Percentiles rank a stretch among this genome's conserved stretches.
phyloP scores from a whole-genome alignment of 306 rosid species.

The Argentina anserina region DNA sequence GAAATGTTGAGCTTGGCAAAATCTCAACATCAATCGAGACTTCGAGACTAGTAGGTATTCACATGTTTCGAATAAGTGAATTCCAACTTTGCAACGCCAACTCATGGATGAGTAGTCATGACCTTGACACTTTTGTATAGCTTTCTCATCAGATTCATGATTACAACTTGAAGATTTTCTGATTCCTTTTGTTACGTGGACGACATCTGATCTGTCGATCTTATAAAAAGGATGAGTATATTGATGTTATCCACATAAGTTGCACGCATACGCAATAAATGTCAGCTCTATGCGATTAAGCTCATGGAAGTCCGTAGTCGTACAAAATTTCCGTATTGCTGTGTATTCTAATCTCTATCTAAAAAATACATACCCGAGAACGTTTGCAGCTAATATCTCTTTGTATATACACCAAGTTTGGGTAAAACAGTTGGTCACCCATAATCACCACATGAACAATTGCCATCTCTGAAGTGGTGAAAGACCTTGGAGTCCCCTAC shows the following conservation, averaged over 20 bases:
- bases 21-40: not conserved
- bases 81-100: not conserved
- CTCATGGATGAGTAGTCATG: not conserved
- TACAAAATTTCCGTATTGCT: not conserved
- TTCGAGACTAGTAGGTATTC: not conserved
- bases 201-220: not conserved
- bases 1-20: not conserved
- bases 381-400: not conserved
- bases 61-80: not conserved
- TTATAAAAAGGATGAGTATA: too few species aligned
- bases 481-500: conserved; percentile 55
- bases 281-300: too few species aligned
- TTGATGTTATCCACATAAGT: not conserved
- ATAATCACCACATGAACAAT: conserved; percentile 54
- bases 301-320: not conserved
- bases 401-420: not conserved
- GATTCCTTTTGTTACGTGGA: not conserved
- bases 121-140: not conserved
- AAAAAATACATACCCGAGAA: not conserved
- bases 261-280: not conserved
- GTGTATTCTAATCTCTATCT: not conserved
- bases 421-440: conserved; percentile 31
- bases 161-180: not conserved
- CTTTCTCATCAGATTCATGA: not conserved
- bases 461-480: conserved; percentile 54